Evolutionary conservation across 1,139 yeast species (phyloP), one percentile per base, ranked within the genome.

Genomic region (Diutina neorugosa): DNA sequence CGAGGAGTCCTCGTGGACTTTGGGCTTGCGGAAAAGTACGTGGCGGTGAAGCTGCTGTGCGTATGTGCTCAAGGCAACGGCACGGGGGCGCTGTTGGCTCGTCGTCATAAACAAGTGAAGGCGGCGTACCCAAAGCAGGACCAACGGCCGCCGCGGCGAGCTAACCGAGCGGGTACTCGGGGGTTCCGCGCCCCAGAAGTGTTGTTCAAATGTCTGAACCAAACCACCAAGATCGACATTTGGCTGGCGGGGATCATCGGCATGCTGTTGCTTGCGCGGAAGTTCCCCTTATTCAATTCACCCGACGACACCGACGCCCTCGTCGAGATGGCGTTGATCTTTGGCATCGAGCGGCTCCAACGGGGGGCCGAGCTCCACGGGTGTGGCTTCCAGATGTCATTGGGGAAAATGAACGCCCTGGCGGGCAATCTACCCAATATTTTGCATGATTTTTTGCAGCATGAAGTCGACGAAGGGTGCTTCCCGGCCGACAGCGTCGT

Each of bases 141-240:
- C 66, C 81, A 81, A 55, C 73, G 98, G 57, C 89, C 96, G 1
- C 90, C 95, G 1, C 78, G 96, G 62, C 76, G 98, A 56, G 98
- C 98, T 1, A 93, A 93, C 63, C 81, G 99, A 61, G 98, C 98
- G 0, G 99, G 99, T 2, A 94, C 99, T 0, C 78, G 98, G 61
- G 98, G 98, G 0, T 90, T 90, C 64, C 76, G 98, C 59, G 96
- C 98, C 0, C 97, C 97, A 0, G 98, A 90, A 65, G 97, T 90
- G 2, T 70, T 91, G 55, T 78, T 90, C 67, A 89, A 89, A 65
- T 90, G 98, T 66, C 81, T 88, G 1, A 83, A 86, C 56, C 98
- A 91, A 68, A 76, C 86, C 8, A 80, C 88, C 2, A 84, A 84
- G 63, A 80, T 90, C 46, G 97, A 90, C 66, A 79, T 89, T 16